Base-by-base conservation (phyloP, 2,329 filamentous ascomycete genomes). In the Lasiodiplodia sp. region DNA sequence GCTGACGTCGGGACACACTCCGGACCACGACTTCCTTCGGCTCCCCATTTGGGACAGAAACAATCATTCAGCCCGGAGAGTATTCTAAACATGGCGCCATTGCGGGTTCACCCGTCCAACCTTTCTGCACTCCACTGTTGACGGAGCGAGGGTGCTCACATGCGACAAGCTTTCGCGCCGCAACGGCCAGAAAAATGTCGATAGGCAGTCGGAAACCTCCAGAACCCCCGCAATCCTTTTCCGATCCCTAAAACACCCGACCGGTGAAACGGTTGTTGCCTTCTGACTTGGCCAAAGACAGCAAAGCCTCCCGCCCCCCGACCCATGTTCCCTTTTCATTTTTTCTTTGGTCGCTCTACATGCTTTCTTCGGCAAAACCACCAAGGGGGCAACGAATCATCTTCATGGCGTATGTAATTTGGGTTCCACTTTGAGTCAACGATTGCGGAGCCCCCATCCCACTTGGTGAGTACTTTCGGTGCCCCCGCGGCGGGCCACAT, bases 341-440 rank as follows among this genome's bases (percentile, higher is more conserved):
- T 21, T 21, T 21, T 21, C 40, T n/a, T 47, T 10, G n/a, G 18
- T 47, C 44, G 44, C n/a, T 21, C 44, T 47, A 21, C 18, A 21
- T 47, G 44, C 44, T 47, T n/a, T 47, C 44, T 47, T 47, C 18
- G 44, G 44, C n/a, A 47, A 47, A 47, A 7, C 18, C 40, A 18
- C 16, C 40, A 47, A n/a, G 44, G 44, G 44, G 44, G 44, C 8
- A 47, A 47, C 44, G 44, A 47, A 47, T 47, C 44, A 47, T 47
- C 44, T 47, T 47, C 44, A n/a, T n/a, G 44, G 44, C 44, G 44
- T 47, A 47, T 47, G 44, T 47, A 47, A 47, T 47, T 21, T n/a
- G 44, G 44, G 44, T 47, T 47, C 44, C 44, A 47, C 44, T 47
- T 47, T 47, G 44, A 47, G 44, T 47, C 44, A 47, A 47, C 44